Evolutionary conservation across 345 rosid genomes (phyloP).

Genomic region (Pelargonium nanum): DNA sequence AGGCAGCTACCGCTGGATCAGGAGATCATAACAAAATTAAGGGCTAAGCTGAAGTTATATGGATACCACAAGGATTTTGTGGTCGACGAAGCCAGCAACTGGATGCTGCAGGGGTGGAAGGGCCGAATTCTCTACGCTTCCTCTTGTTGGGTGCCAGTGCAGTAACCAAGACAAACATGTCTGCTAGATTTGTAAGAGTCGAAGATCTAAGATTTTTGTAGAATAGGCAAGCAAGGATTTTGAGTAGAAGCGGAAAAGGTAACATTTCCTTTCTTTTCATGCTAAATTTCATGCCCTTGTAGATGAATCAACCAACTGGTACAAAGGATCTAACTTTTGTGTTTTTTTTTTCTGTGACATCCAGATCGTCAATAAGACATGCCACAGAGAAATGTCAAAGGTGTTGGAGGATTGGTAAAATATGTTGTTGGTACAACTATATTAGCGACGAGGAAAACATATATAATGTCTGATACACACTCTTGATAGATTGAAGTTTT

Average conservation of each 20-base stretch:
- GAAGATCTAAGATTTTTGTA: not conserved
- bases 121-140: constrained; percentile 58
- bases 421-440: no score
- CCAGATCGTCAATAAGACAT: no score
- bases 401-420: not conserved
- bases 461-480: no score
- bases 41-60: constrained; percentile 21
- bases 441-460: no score
- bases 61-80: constrained; percentile 66
- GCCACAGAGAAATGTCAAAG: no score
- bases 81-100: constrained; percentile 44
- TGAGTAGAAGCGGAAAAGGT: no score
- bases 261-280: not conserved
- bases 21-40: constrained; percentile 27
- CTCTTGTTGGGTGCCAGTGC: constrained; percentile 60
- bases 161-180: constrained; percentile 1
- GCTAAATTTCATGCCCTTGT: no score
- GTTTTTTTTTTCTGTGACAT: no score
- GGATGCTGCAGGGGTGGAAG: constrained; percentile 92
- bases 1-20: constrained; percentile 38
- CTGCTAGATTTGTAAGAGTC: not conserved
- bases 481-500: no score
- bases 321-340: no score
- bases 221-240: no score
- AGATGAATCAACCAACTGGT: no score